phyloP scores from a whole-genome alignment of 768 basidiomycete genomes.

The Favolaschia claudopus region DNA sequence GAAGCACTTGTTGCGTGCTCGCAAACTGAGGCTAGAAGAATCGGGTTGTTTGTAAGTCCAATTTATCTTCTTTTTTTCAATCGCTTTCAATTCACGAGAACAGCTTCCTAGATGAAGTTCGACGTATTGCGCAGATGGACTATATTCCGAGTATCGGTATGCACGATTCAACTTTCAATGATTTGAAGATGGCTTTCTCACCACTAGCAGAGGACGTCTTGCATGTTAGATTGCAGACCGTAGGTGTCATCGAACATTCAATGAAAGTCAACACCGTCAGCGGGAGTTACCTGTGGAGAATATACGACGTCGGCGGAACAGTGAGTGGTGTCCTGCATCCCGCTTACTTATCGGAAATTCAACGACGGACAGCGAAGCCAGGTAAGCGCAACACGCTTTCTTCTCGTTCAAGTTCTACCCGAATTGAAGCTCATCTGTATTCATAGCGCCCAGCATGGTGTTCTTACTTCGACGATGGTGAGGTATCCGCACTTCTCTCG shows the following conservation, averaged over 20 bases:
- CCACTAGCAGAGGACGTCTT: constrained; percentile 70
- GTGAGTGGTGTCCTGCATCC: constrained; percentile 49
- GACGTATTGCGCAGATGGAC: constrained; percentile 70
- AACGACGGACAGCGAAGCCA: constrained; percentile 59
- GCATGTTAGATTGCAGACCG: constrained; percentile 79
- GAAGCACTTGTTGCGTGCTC: constrained; percentile 58
- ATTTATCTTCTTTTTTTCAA: constrained; percentile 16
- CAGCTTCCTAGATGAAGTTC: constrained; percentile 75
- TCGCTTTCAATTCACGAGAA: constrained; percentile 2
- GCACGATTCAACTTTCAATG: neutral
- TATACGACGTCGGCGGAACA: constrained; percentile 87
- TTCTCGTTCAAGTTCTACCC: constrained; percentile 14
- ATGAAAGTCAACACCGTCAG: constrained; percentile 74
- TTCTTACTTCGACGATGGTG: constrained; percentile 87
- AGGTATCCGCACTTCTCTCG: constrained; percentile 24
- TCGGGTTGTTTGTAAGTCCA: constrained; percentile 75
- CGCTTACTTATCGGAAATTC: neutral
- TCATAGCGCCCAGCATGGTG: constrained; percentile 81
- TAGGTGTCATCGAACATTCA: constrained; percentile 80
- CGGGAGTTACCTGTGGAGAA: constrained; percentile 72
- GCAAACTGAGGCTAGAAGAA: constrained; percentile 75
- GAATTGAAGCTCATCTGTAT: constrained; percentile 21
- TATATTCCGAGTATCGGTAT: constrained; percentile 77
- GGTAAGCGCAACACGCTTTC: constrained; percentile 44
- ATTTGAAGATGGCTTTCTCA: constrained; percentile 1